phyloP scores from a whole-genome alignment of 306 rosid species.

The Sphenostylis stenocarpa region DNA sequence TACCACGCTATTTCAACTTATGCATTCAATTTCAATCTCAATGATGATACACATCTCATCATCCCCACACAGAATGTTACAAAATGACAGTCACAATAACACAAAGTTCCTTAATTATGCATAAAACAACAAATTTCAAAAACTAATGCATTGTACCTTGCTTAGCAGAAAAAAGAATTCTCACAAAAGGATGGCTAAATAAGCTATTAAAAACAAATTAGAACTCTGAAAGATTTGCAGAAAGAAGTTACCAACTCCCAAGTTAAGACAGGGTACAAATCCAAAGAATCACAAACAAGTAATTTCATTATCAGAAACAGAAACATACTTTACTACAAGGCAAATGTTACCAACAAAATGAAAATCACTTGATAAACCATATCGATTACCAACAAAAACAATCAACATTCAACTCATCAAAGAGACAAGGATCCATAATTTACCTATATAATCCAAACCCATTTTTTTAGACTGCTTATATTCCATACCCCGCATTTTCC shows the following conservation, averaged over 20 bases:
- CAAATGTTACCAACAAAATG: background rate
- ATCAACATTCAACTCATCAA: slow-evolving; percentile 1
- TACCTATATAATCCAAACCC: slow-evolving; percentile 63
- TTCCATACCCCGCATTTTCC: slow-evolving; percentile 56
- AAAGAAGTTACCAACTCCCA: background rate
- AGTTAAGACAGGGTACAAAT: slow-evolving; percentile 5
- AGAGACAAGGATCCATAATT: slow-evolving; percentile 6
- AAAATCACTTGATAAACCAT: slow-evolving; percentile 6
- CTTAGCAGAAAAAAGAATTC: slow-evolving; percentile 19
- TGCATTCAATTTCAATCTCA: slow-evolving; percentile 23
- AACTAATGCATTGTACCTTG: slow-evolving; percentile 28
- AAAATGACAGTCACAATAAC: slow-evolving; percentile 10
- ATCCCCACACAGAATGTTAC: background rate
- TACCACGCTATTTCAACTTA: background rate
- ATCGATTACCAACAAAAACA: slow-evolving; percentile 16
- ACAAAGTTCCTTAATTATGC: slow-evolving; percentile 18
- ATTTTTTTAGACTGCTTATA: slow-evolving; percentile 60
- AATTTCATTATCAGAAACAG: slow-evolving; percentile 25
- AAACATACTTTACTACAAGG: background rate
- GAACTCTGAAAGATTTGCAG: background rate
- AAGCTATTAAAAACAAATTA: background rate
- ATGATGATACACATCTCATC: background rate
- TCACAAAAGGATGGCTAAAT: background rate
- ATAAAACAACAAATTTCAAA: slow-evolving; percentile 24
- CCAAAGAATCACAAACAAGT: slow-evolving; percentile 1